Conservation (phyloP, 2,329 filamentous ascomycete species). For the Triangularia verruculosa region DNA sequence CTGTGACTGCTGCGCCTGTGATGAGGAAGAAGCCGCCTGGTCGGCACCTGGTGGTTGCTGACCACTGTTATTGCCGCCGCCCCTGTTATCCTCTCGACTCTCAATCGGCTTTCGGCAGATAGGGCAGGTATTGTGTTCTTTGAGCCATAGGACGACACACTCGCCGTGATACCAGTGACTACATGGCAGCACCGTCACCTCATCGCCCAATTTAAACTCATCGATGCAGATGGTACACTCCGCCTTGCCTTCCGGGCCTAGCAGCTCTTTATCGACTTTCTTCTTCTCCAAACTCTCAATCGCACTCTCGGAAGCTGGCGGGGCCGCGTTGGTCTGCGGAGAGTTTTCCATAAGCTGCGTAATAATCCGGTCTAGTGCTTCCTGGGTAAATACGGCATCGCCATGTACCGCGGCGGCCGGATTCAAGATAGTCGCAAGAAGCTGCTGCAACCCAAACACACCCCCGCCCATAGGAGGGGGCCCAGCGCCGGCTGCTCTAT, state of each 20-base stretch:
- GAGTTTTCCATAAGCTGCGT: slow-evolving; percentile 85
- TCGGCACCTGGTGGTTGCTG: neutral
- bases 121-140: slow-evolving; percentile 89
- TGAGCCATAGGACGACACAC: slow-evolving; percentile 80
- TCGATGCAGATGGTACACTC: slow-evolving; percentile 98
- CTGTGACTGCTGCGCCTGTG: neutral
- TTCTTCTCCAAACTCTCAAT: slow-evolving; percentile 72
- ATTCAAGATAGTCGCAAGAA: slow-evolving; percentile 51
- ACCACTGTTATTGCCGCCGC: neutral
- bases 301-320: slow-evolving; percentile 72
- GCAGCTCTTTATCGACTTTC: slow-evolving; percentile 66
- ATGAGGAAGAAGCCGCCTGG: neutral
- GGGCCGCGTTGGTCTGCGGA: slow-evolving; percentile 70
- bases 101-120: slow-evolving; percentile 66
- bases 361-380: slow-evolving; percentile 85
- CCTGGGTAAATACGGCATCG: slow-evolving; percentile 86
- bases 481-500: neutral
- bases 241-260: slow-evolving; percentile 62
- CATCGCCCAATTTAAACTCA: slow-evolving; percentile 67
- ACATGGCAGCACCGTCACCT: slow-evolving; percentile 78
- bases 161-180: slow-evolving; percentile 89
- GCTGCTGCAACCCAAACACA: slow-evolving; percentile 42
- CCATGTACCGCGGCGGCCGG: slow-evolving; percentile 57
- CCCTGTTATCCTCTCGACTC: slow-evolving; percentile 27
- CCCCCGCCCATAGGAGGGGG: neutral